These are phyloP conservation scores for Phytophthora melonis DNA, from an alignment of 352 stramenopile species.

Conservation along the genomic window DNA sequence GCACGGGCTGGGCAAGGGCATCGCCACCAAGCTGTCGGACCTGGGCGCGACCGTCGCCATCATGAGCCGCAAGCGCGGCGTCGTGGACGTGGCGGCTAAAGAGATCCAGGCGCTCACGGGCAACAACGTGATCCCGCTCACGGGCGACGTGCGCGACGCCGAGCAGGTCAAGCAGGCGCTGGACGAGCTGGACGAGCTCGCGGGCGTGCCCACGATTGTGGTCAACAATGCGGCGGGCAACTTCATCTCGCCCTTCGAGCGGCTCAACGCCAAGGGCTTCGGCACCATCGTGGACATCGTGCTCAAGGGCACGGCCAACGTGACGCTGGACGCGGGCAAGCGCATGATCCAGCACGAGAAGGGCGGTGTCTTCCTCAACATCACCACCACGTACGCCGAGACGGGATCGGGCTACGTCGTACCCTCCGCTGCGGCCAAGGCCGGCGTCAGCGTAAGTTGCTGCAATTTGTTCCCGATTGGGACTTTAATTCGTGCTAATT, in stretches of 20 bases:
- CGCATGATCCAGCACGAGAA: conserved; percentile 81
- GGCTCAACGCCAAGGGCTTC: conserved; percentile 95
- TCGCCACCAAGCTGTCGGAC: conserved; percentile 92
- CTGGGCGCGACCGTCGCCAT: conserved; percentile 95
- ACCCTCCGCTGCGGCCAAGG: conserved; percentile 96
- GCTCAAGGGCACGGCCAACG: conserved; percentile 86
- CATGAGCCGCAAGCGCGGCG: conserved; percentile 93
- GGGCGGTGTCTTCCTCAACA: conserved; percentile 95
- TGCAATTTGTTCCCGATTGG: background rate
- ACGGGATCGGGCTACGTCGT: conserved; percentile 95
- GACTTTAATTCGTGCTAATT: conserved; percentile 14
- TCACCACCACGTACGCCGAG: conserved; percentile 96
- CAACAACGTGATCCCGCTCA: conserved; percentile 71
- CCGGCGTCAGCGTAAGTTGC: conserved; percentile 85
- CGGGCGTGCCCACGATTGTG: conserved; percentile 79
- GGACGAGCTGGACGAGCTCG: conserved; percentile 70
- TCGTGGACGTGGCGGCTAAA: conserved; percentile 89
- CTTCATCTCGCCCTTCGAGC: conserved; percentile 94
- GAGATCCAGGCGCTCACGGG: conserved; percentile 78
- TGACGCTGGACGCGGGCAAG: conserved; percentile 83
- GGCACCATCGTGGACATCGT: conserved; percentile 98
- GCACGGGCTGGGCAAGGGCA: conserved; percentile 96
- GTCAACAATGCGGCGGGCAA: conserved; percentile 94
- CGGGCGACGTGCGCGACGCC: conserved; percentile 91
- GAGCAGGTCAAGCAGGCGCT: conserved; percentile 90